A percentile compares a stretch with the other conserved stretches of the same genome.
Conservation (phyloP, 768 basidiomycete genomes). For the Lyophyllum shimeji region DNA sequence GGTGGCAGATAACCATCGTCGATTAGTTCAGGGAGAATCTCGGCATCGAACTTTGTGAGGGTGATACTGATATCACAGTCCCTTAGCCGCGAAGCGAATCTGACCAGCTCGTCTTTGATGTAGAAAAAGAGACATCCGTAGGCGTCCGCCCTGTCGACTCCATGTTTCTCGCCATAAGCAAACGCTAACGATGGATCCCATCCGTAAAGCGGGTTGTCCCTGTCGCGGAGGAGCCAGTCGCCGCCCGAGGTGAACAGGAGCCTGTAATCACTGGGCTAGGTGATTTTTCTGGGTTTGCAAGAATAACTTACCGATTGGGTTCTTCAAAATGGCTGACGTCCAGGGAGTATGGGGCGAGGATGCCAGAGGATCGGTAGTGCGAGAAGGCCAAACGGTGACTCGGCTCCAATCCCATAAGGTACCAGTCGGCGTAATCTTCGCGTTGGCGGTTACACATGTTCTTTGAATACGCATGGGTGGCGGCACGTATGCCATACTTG, state of each 20-base stretch:
- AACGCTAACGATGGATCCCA: slow-evolving; percentile 40
- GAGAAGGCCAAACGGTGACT: slow-evolving; percentile 31
- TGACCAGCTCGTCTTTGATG: slow-evolving; percentile 28
- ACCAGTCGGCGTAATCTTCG: slow-evolving; percentile 37
- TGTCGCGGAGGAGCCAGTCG: slow-evolving; percentile 37
- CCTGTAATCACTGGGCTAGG: slow-evolving; percentile 10
- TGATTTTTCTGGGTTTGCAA: not conserved
- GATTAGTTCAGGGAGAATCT: slow-evolving; percentile 29
- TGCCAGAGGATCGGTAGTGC: slow-evolving; percentile 26
- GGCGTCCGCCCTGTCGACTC: slow-evolving; percentile 25
- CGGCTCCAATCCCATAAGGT: slow-evolving; percentile 32
- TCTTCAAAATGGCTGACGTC: slow-evolving; percentile 25
- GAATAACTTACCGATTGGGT: slow-evolving; percentile 26
- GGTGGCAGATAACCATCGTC: slow-evolving; percentile 19
- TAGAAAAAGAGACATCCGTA: slow-evolving; percentile 35
- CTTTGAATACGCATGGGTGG: slow-evolving; percentile 22
- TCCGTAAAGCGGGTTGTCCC: slow-evolving; percentile 36
- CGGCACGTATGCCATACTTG: slow-evolving; percentile 20
- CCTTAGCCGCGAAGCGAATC: slow-evolving; percentile 28
- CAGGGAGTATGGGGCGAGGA: slow-evolving; percentile 28
- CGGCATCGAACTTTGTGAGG: slow-evolving; percentile 32
- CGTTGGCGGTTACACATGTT: slow-evolving; percentile 34
- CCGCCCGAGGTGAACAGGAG: slow-evolving; percentile 39
- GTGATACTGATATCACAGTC: slow-evolving; percentile 26
- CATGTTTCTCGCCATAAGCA: slow-evolving; percentile 27